Percentiles rank a stretch among this genome's conserved stretches.
These are phyloP conservation scores for Didymella segeticola DNA, from an alignment of 2,329 filamentous ascomycete species.

Conservation along the genomic window DNA sequence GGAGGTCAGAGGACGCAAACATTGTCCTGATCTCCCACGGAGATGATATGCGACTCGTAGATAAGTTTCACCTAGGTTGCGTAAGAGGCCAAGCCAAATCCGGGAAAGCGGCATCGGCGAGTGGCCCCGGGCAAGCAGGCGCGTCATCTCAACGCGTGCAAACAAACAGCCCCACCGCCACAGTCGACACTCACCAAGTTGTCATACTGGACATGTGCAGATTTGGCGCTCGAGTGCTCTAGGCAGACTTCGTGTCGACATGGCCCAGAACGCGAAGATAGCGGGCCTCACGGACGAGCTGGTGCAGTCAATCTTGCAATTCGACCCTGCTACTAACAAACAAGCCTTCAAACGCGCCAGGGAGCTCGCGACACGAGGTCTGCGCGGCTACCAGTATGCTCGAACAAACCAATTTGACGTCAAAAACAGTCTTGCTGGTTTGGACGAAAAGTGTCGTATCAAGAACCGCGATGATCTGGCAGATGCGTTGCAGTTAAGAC, in stretches of 20 bases:
- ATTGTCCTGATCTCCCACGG: constrained; percentile 5
- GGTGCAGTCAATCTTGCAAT: constrained; percentile 67
- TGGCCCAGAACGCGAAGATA: constrained; percentile 75
- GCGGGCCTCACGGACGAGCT: constrained; percentile 73
- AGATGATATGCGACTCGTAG: constrained; percentile 11
- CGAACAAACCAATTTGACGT: constrained; percentile 60
- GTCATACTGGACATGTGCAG: background rate
- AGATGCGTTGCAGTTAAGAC: constrained; percentile 67
- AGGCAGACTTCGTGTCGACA: constrained; percentile 46
- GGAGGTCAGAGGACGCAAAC: constrained; percentile 6
- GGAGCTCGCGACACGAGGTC: constrained; percentile 49
- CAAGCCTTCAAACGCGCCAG: constrained; percentile 47
- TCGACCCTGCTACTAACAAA: constrained; percentile 44
- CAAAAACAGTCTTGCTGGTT: constrained; percentile 49
- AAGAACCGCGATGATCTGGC: constrained; percentile 80
- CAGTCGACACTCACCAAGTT: background rate
- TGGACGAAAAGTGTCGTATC: constrained; percentile 87
- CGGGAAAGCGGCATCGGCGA: constrained; percentile 4
- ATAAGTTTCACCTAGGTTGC: constrained; percentile 17
- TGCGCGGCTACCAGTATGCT: constrained; percentile 52
- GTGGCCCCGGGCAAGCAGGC: constrained; percentile 18
- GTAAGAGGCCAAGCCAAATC: constrained; percentile 17
- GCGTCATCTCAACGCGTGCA: constrained; percentile 18
- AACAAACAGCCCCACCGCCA: constrained; percentile 6
- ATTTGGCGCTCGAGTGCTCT: background rate